Evolutionary conservation across 148 eudicot genomes (phyloP), one percentile per base, ranked within the genome.

Genomic region (Nepenthes mirabilis): DNA sequence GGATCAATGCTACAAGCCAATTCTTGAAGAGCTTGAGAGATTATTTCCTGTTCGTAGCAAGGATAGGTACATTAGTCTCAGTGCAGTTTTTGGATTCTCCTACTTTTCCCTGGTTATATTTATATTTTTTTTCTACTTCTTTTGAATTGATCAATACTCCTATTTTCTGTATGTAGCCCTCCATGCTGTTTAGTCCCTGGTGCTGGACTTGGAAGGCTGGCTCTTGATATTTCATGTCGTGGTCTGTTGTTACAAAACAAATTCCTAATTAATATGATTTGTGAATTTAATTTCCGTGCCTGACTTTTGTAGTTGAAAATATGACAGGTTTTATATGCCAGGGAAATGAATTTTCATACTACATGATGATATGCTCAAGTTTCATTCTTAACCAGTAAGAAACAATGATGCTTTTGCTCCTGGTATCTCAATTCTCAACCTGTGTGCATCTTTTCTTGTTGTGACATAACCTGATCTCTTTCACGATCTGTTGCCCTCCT

Each of bases 341-440:
- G 80, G 98, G 98, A 59, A 93, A 88, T 68, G 96, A 88, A 63
- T 86, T 93, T 73, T 93, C 98, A 60, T 93, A 93, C 78, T 93
- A 93, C 82, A 93, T 93, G 99, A 93, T 93, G 96, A 88, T 88
- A 66, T 93, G 99, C 82, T 93, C 99, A 55, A 88, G 78, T 74
- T 93, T 88, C 72, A 86, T 93, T 63, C 89, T 93, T n/a, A 93
- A 93, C 78, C 68, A 77, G 99, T 89, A 79, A 79, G 96, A 37
- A 64, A 33, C 57, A 55, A 49, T 49, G 43, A 59, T 47, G 64
- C 55, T 40, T 66, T 59, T 43, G 36, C 52, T 10, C 37, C 43
- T 64, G 9, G 10, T 52, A 36, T 55, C 34, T 32, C 23, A 43
- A 33, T 11, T 56, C 37, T 34, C 52, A 34, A 47, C 12, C 33